Base-by-base conservation (phyloP, 345 rosid species). In the Salix dunnii region DNA sequence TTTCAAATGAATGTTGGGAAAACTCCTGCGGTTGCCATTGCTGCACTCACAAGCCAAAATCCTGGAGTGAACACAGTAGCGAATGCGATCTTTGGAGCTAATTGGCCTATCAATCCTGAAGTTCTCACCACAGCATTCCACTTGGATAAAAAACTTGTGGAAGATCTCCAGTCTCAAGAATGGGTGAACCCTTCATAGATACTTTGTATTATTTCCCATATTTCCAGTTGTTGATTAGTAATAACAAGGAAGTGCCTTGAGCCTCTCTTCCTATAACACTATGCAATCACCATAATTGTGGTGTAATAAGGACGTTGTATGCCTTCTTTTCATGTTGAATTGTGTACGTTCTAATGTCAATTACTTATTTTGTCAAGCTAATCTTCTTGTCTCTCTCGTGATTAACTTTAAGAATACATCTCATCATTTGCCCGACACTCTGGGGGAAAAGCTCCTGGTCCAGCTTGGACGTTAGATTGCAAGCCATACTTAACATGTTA, bases 101-200 rank as follows among this genome's bases (percentile, higher is more conserved):
- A 42, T 3, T 35, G 77, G 28, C 67, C 76, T 1, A 31, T 78
- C 18, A 28, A 69, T 7, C 75, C 75, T 62, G 71, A 75, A 16
- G 67, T 79, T 27, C 75, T 74, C 23, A 40, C 60, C 53, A 79
- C 65, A 70, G 78, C 67, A 14, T 79, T 79, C 71, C 70, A 60
- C 25, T 20, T 79, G 42, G 67, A 79, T 55, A 38, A 30, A 40
- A 10, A 75, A 23, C 28, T 58, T 58, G 63, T 58, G 63, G 63
- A 58, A 27, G 63, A 58, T 58, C 63, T 58, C 11, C 63, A 58
- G 63, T 8, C 28, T 58, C 63, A 58, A 58, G 63, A 58, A 3
- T 58, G 63, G 63, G 63, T 58, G 28, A 58, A 23, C 63, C 63
- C 63, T 58, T 21, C 61, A n/a, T 55, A n/a, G 23, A n/a, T 55